Evolutionary conservation across 257 asterid species (phyloP), one percentile per base, ranked within the genome.

Genomic region (Solanum verrucosum): DNA sequence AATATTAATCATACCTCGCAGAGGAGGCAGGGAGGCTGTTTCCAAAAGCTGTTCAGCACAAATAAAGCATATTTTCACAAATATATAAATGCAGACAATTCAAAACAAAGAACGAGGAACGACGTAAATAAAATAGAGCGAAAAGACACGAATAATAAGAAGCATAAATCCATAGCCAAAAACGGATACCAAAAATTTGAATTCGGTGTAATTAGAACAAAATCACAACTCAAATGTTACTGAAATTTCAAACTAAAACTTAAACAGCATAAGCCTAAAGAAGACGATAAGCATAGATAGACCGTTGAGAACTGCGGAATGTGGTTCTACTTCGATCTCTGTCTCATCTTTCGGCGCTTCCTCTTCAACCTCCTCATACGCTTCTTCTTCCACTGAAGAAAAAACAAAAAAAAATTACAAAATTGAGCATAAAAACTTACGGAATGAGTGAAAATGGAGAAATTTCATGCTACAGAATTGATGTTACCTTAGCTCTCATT

Each of bases 351-450:
- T 92, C 94, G 88, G 70, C 94, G 93, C 92, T 92, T 92, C 81
- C 94, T 92, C 94, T 92, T 92, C 94, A 91, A 89, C 75, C 94
- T 92, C 91, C 93, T 92, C 94, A 92, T 92, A 12, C 94, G 90
- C 90, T 91, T 92, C 93, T 92, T 92, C 93, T 92, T 92, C 94
- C 94, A 92, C 94, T 92, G 93, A 8, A 20, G 3, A 20, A 33
- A 38, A 70, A 42, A 7, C 4, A 20, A 6, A 16, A 68, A 35
- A 9, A 59, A 73, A 23, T 7, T 1, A 40, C 38, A 29, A 79
- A 44, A 25, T 44, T 79, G 5, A 27, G 38, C 35, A 16, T 33
- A 33, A 4, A 15, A 33, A 10, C 16, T 14, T 27, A 68, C 35
- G 35, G 74, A 29, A 27, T 29, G 23, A 68, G 21, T 68, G 35